Evolutionary conservation across 306 rosid species (phyloP).

Genomic region (Prunus salicina): DNA sequence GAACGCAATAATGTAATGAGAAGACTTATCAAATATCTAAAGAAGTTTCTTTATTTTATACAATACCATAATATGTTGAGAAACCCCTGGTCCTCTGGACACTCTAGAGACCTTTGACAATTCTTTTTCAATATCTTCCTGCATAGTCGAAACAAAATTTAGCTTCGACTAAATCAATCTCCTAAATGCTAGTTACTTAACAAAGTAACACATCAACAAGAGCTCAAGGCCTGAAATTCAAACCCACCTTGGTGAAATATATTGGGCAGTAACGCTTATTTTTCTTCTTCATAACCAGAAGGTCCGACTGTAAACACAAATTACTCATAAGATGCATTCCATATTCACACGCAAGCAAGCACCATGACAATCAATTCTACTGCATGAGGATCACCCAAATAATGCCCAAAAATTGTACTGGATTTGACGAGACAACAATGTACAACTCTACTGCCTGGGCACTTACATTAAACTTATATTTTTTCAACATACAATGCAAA

Average conservation of each 20-base stretch:
- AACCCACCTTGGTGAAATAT: conserved; percentile 84
- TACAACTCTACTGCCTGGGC: not conserved
- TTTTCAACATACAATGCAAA: not conserved
- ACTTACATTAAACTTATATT: not conserved
- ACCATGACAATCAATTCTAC: not conserved
- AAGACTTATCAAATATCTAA: not conserved
- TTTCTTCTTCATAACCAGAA: conserved; percentile 83
- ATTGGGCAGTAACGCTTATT: conserved; percentile 92
- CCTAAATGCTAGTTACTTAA: not conserved
- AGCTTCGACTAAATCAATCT: conserved; percentile 5
- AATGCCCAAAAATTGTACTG: not conserved
- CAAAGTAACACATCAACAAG: not conserved
- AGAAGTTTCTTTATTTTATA: not conserved
- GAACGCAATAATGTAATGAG: not conserved
- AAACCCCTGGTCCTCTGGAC: conserved; percentile 60
- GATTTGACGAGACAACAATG: not conserved
- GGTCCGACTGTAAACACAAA: conserved; percentile 69
- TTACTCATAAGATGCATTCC: conserved; percentile 13
- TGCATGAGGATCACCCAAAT: not conserved
- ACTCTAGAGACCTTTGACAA: conserved; percentile 65
- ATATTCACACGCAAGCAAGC: not conserved
- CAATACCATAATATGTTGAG: conserved; percentile 76
- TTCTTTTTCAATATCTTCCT: conserved; percentile 94
- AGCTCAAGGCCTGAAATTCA: conserved; percentile 13
- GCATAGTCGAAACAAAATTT: conserved; percentile 28